Conservation (phyloP, 2,329 filamentous ascomycete genomes). For the Coniochaeta ligniaria region DNA sequence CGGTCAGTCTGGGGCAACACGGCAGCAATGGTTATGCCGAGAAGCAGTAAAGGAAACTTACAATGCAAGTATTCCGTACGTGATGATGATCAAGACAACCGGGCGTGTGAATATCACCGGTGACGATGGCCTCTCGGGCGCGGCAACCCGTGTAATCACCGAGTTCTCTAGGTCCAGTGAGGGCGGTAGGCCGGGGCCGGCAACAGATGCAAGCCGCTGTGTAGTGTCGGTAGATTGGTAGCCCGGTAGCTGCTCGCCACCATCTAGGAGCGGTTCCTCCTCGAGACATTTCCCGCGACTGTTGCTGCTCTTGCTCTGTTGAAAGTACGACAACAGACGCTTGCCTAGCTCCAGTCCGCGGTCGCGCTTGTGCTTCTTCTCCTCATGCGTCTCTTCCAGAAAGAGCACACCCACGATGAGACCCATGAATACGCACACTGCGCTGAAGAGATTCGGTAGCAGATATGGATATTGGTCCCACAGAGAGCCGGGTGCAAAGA, state of each 20-base stretch:
- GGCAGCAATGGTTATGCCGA: not conserved
- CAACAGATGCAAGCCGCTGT: constrained; percentile 34
- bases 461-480: constrained; percentile 88
- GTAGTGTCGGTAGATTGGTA: constrained; percentile 58
- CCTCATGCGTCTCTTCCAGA: constrained; percentile 86
- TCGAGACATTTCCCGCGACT: constrained; percentile 33
- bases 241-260: constrained; percentile 57
- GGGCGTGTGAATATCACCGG: constrained; percentile 70
- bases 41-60: constrained; percentile 44
- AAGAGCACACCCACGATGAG: constrained; percentile 77
- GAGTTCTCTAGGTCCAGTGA: constrained; percentile 23
- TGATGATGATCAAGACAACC: constrained; percentile 79
- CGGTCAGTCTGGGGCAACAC: constrained; percentile 14
- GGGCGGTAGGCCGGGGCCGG: constrained; percentile 22
- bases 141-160: constrained; percentile 8
- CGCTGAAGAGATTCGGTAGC: constrained; percentile 85
- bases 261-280: constrained; percentile 55
- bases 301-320: constrained; percentile 22
- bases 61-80: constrained; percentile 91
- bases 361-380: constrained; percentile 71
- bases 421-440: constrained; percentile 67
- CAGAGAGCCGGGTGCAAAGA: constrained; percentile 67
- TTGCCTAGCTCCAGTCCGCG: constrained; percentile 69
- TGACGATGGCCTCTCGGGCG: constrained; percentile 7
- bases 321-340: constrained; percentile 48